These are phyloP conservation scores for Pseudocercospora ulei DNA, from an alignment of 2,329 filamentous ascomycete genomes.

Conservation along the genomic window DNA sequence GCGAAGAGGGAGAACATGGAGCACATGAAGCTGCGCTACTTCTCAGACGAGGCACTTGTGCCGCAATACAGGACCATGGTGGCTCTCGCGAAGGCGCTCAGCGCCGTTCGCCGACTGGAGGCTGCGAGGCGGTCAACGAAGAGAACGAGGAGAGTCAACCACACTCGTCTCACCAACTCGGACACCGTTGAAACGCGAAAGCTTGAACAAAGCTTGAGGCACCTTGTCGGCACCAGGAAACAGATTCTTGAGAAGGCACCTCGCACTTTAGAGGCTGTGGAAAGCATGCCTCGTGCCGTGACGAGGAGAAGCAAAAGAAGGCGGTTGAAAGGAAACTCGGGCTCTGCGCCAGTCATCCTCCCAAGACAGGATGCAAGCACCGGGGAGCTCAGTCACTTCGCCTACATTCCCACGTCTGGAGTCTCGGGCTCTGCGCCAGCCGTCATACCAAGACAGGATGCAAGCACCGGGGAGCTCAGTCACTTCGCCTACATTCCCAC, in stretches of 20 bases:
- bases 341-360: too few relatives aligned
- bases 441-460: too few relatives aligned
- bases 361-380: too few relatives aligned
- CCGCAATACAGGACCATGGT: slow-evolving; percentile 41
- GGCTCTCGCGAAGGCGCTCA: slow-evolving; percentile 35
- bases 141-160: slow-evolving; percentile 18
- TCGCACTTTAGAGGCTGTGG: slow-evolving; percentile 37
- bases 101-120: slow-evolving; percentile 34
- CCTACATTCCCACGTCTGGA: too few relatives aligned
- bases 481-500: too few relatives aligned
- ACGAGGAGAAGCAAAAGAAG: not conserved
- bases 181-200: slow-evolving; percentile 17
- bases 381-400: too few relatives aligned
- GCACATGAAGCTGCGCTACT: slow-evolving; percentile 29
- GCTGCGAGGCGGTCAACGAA: slow-evolving; percentile 21
- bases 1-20: slow-evolving; percentile 26
- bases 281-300: slow-evolving; percentile 37
- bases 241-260: slow-evolving; percentile 35
- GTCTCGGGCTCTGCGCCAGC: too few relatives aligned
- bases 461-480: too few relatives aligned
- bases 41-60: slow-evolving; percentile 28
- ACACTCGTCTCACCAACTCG: slow-evolving; percentile 20
- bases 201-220: slow-evolving; percentile 10
- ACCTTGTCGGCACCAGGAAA: slow-evolving; percentile 27
- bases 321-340: too few relatives aligned